Evolutionary conservation across 495 filamentous ascomycete genomes (phyloP), one percentile per base, ranked within the genome.

Genomic region (Hypoxylon lenormandii): DNA sequence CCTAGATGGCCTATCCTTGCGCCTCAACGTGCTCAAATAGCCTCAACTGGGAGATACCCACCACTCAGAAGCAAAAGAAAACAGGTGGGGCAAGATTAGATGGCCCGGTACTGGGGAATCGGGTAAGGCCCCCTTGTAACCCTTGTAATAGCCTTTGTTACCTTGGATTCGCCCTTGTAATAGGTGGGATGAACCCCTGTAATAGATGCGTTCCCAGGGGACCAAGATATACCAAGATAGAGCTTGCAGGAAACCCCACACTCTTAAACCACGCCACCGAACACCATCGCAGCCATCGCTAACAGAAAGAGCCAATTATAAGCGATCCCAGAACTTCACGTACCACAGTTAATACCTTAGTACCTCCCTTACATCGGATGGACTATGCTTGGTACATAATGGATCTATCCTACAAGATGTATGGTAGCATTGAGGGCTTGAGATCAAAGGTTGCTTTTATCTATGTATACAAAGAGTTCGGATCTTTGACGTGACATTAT

Each of bases 11-110:
- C n/a, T n/a, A n/a, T n/a, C n/a, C n/a, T n/a, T n/a, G n/a, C 43
- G 22, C 55, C 43, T 57, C 77, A 84, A 83, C 57, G 73, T 84
- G 82, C 82, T 84, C 82, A 84, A 84, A 84, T 74, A 69, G 75
- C 64, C 81, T 79, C 81, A 78, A 73, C 52, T 38, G 47, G 62
- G 37, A 56, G 43, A 19, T 19, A 8, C 11, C 26, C 50, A 18
- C 53, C 55, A 64, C 48, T 47, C 4, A 55, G 38, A 49, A 48
- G 22, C 45, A n/a, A 45, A 64, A 64, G 61, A 40, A 40, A 49
- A 22, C 37, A 37, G 21, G 28, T 18, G 23, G 53, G 51, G 45
- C 11, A 51, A 50, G 49, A 18, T 53, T 60, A 54, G 47, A 48
- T 30, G 50, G 18, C 49, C 64, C 64, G 26, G 28, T 10, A 42